These are phyloP conservation scores for Eucalyptus coolabah DNA, from an alignment of 345 rosid species.

Conservation along the genomic window DNA sequence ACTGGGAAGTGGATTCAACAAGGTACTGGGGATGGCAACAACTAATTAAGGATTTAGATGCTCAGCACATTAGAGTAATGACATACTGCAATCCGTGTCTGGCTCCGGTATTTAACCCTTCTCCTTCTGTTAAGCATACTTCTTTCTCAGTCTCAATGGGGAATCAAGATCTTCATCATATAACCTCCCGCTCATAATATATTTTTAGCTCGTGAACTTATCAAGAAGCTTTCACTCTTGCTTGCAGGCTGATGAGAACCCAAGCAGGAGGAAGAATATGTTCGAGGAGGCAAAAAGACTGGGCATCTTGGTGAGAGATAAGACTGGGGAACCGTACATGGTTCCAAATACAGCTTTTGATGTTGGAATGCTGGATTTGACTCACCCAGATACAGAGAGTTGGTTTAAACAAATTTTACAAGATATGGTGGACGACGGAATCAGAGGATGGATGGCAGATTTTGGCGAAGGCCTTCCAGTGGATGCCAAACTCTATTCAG, in stretches of 20 bases:
- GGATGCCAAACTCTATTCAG: conserved; percentile 54
- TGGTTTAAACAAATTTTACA: conserved; percentile 62
- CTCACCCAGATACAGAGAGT: conserved; percentile 42
- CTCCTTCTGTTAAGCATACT: not conserved
- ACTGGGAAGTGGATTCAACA: conserved; percentile 56
- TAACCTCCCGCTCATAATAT: not conserved
- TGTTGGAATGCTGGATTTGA: conserved; percentile 72
- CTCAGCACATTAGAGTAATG: conserved; percentile 47
- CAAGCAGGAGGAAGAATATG: conserved; percentile 37
- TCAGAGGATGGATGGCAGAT: conserved; percentile 83
- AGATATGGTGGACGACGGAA: conserved; percentile 63
- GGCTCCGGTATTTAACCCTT: conserved; percentile 38
- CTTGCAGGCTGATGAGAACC: conserved; percentile 32
- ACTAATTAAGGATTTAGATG: conserved; percentile 30
- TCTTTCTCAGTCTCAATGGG: not conserved
- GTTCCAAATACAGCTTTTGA: conserved; percentile 68
- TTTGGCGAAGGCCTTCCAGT: conserved; percentile 75
- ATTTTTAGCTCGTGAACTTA: not conserved
- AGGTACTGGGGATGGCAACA: conserved; percentile 49
- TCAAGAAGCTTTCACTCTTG: not conserved
- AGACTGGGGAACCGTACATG: conserved; percentile 45
- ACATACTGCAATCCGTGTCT: conserved; percentile 76
- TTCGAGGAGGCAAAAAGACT: conserved; percentile 53
- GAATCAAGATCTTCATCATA: not conserved
- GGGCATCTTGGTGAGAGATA: conserved; percentile 46